Conservation (phyloP, 345 rosid genomes). For the Brassica rapa region DNA sequence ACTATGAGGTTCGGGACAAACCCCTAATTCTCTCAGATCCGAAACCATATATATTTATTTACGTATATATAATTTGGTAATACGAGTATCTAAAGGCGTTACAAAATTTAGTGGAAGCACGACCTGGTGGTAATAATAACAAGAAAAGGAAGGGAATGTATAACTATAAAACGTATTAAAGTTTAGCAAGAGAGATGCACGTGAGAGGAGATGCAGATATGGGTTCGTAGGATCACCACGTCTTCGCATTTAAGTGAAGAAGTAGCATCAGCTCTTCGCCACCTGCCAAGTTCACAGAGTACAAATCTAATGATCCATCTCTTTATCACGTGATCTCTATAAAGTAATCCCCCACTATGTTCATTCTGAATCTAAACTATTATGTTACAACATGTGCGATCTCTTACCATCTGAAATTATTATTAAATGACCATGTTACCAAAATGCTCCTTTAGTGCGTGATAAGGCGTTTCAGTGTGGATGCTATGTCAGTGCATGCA, state of each 20-base stretch:
- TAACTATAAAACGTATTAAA: background rate
- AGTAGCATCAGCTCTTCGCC: constrained; percentile 18
- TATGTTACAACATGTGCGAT: constrained; percentile 25
- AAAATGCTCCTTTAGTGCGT: constrained; percentile 19
- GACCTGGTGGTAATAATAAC: background rate
- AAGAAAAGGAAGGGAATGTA: background rate
- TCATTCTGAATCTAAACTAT: constrained; percentile 9
- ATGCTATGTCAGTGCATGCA: background rate
- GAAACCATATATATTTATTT: background rate
- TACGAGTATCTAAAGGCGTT: constrained; percentile 6
- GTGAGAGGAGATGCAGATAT: constrained; percentile 16
- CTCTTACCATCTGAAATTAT: background rate
- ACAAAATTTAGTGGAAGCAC: constrained; percentile 19
- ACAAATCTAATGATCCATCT: constrained; percentile 13
- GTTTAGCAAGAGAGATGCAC: constrained; percentile 8
- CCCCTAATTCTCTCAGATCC: no score
- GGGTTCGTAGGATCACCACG: constrained; percentile 32
- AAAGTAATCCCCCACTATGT: constrained; percentile 13
- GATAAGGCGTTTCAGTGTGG: constrained; percentile 5
- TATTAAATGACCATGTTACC: constrained; percentile 7
- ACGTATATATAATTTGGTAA: background rate
- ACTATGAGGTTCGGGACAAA: no score
- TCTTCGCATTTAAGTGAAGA: constrained; percentile 18
- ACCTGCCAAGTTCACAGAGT: constrained; percentile 33
- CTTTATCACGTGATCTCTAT: constrained; percentile 37